Percentiles rank a stretch among this genome's conserved stretches.
Conservation (phyloP, 768 basidiomycete species). For the Lentinula sp. region DNA sequence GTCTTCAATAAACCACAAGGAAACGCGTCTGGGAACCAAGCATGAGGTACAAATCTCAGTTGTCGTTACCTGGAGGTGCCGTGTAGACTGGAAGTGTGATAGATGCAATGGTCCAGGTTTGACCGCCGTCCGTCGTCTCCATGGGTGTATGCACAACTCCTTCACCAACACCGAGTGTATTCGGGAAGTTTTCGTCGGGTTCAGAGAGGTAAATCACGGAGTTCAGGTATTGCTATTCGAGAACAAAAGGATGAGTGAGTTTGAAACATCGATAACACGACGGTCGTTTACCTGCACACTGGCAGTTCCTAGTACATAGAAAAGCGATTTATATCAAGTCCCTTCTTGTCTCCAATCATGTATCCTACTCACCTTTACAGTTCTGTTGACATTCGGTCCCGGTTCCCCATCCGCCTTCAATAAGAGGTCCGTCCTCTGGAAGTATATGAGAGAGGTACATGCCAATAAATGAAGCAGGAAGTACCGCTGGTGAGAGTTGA, state of each 20-base stretch:
- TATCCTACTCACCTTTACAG: constrained; percentile 3
- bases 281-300: neutral
- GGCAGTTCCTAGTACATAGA: neutral
- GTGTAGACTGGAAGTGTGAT: constrained; percentile 8
- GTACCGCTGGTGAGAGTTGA: constrained; percentile 4
- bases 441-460: neutral
- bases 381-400: constrained; percentile 10
- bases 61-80: neutral
- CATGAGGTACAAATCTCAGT: neutral
- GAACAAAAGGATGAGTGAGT: neutral
- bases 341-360: neutral
- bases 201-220: constrained; percentile 9
- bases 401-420: constrained; percentile 8
- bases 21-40: too few species aligned
- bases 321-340: neutral
- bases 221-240: constrained; percentile 7
- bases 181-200: constrained; percentile 6
- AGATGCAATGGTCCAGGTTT: constrained; percentile 11
- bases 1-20: neutral
- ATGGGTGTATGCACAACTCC: constrained; percentile 6
- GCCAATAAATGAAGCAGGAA: neutral
- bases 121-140: constrained; percentile 9
- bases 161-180: constrained; percentile 6
- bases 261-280: neutral
- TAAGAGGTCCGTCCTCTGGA: constrained; percentile 8